Evolutionary conservation across 441 rosid species (phyloP).

Genomic region (Erysimum cheiri): DNA sequence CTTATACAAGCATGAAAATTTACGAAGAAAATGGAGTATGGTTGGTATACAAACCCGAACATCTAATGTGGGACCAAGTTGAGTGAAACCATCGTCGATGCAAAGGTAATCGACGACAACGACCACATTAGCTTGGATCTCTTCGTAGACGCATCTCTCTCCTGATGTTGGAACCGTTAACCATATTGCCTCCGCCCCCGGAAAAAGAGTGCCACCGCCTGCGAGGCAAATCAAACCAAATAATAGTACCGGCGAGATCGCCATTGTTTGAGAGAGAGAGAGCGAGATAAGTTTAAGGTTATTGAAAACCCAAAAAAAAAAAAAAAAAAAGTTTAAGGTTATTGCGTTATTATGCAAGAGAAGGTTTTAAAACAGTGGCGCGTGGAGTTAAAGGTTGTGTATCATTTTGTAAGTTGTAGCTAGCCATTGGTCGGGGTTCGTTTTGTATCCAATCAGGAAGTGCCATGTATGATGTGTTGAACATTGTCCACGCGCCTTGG

Average conservation of each 20-base stretch:
- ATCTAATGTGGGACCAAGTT: conserved; percentile 53
- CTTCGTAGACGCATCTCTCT: conserved; percentile 55
- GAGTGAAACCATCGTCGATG: conserved; percentile 49
- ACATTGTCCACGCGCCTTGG: not conserved
- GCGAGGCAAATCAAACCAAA: conserved; percentile 34
- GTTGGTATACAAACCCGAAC: conserved; percentile 55
- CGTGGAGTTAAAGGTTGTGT: conserved; percentile 17
- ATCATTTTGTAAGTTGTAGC: not conserved
- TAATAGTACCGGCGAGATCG: conserved; percentile 27
- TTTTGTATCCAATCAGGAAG: conserved; percentile 15
- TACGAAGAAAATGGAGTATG: not conserved
- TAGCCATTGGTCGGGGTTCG: not conserved
- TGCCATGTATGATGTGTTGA: conserved; percentile 21
- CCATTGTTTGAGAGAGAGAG: conserved; percentile 16
- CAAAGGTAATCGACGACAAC: conserved; percentile 73
- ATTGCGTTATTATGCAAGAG: conserved; percentile 21
- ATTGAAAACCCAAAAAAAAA: not conserved
- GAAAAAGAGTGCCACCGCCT: conserved; percentile 27
- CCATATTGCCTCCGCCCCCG: conserved; percentile 37
- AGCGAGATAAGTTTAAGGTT: conserved; percentile 12
- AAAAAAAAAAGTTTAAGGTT: not conserved
- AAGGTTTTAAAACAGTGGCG: conserved; percentile 21
- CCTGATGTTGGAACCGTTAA: conserved; percentile 41
- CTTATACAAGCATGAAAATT: not conserved
- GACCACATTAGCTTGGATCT: conserved; percentile 73